These are phyloP conservation scores for Trebouxia sp. DNA, from an alignment of 139 green algal genomes.

Conservation along the genomic window DNA sequence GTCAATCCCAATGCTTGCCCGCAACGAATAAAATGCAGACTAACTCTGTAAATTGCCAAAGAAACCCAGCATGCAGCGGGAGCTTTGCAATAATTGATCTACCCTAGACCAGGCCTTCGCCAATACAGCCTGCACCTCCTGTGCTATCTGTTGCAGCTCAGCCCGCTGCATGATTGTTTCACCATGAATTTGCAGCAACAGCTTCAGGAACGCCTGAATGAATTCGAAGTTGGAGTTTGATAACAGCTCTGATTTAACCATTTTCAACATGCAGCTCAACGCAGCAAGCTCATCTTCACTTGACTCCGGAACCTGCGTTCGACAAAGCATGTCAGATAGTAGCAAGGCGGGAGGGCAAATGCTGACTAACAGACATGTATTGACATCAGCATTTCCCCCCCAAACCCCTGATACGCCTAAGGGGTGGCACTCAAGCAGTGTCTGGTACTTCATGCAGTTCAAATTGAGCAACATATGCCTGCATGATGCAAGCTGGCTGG, in stretches of 20 bases:
- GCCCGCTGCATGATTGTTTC: conserved; percentile 59
- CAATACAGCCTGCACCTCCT: conserved; percentile 49
- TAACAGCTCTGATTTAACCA: conserved; percentile 55
- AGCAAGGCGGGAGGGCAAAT: too few species aligned
- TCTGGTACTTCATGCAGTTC: too few species aligned
- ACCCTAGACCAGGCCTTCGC: conserved; percentile 61
- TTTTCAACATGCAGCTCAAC: conserved; percentile 69
- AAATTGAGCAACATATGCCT: too few species aligned
- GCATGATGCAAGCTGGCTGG: too few species aligned
- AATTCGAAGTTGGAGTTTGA: conserved; percentile 81
- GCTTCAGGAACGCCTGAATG: conserved; percentile 47
- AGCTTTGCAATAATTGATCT: conserved; percentile 64
- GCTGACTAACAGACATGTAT: too few species aligned
- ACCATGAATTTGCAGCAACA: conserved; percentile 59
- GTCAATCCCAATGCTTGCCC: too few species aligned
- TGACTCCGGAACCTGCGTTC: conserved; percentile 33
- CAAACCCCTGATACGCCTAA: too few species aligned
- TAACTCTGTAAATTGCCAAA: conserved; percentile 70
- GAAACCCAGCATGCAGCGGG: conserved; percentile 76
- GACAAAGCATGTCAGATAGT: too few species aligned
- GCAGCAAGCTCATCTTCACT: conserved; percentile 51
- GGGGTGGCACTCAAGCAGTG: too few species aligned
- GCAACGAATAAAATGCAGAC: not conserved
- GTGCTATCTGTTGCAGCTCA: conserved; percentile 41
- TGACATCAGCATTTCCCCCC: too few species aligned